Evolutionary conservation across 2,329 filamentous ascomycete species (phyloP), one percentile per base, ranked within the genome.

Genomic region (Nannizziopsis barbatae): DNA sequence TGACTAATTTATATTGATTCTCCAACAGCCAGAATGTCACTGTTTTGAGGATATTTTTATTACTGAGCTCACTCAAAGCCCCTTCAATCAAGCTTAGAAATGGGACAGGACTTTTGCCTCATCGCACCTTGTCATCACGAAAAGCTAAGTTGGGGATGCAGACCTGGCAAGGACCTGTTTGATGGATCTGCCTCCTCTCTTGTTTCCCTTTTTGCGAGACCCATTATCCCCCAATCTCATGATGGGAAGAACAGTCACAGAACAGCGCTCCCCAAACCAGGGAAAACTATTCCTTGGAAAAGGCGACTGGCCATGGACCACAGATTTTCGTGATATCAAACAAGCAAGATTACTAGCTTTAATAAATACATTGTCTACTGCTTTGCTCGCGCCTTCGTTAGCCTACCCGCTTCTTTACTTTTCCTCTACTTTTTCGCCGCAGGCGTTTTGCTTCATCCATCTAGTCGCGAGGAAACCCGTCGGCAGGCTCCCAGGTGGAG

Each of bases 171-270:
- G 12, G 46, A 46, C 11, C 42, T 58, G n/a, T 35, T 57, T 27
- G 50, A 50, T 14, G 47, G 51, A 20, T 51, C 50, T 22, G 55
- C 53, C 3, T 45, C 49, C 2, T 39, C 38, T n/a, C 49, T 58
- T 6, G 55, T 57, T 31, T 42, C 52, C 32, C 49, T 56, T n/a
- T 10, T 47, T 55, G 33, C 52, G 45, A 41, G 49, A 49, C n/a
- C 56, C 53, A 36, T 41, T 22, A 40, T 40, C 3, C 38, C 38
- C 38, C 7, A 6, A 38, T 38, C 11, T 38, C 36, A 38, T 38
- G 14, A 38, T 17, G 14, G 14, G 14, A 6, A 38, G 36, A 37
- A 38, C 36, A 38, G 36, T 38, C 36, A 33, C 8, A 12, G 31
- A 12, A 33, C 7, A 33, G 7, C 31, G 12, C 31, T n/a, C n/a